Percentiles rank a stretch among this genome's conserved stretches.
Conservation (phyloP, 108 stramenopile species). For the Fistulifera solaris region DNA sequence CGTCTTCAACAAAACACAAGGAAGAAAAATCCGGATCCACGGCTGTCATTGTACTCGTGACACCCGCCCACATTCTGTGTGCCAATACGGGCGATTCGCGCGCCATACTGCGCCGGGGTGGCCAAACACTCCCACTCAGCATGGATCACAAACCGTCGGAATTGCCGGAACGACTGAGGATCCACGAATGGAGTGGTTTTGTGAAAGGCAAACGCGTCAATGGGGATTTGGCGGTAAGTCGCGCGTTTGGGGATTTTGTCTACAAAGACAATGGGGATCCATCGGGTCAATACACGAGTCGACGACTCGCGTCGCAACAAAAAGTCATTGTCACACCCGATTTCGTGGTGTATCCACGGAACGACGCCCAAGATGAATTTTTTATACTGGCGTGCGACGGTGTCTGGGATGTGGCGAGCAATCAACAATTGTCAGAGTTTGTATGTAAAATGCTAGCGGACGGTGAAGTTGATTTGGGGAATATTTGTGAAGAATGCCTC, state of each 20-base stretch:
- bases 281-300: not conserved
- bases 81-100: constrained; percentile 97
- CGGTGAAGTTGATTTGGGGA: constrained; percentile 48
- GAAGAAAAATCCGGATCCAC: constrained; percentile 82
- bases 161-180: constrained; percentile 53
- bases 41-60: constrained; percentile 75
- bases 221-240: constrained; percentile 93
- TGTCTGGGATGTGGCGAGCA: constrained; percentile 90
- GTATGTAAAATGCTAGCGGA: constrained; percentile 39
- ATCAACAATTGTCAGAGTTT: constrained; percentile 65
- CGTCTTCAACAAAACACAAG: constrained; percentile 1
- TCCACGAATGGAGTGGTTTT: constrained; percentile 67
- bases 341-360: constrained; percentile 50
- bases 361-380: constrained; percentile 70
- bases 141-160: constrained; percentile 96
- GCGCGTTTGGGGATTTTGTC: constrained; percentile 89
- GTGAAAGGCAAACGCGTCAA: constrained; percentile 83
- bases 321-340: constrained; percentile 83
- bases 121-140: constrained; percentile 56
- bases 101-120: constrained; percentile 56
- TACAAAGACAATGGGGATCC: constrained; percentile 42
- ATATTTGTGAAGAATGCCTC: constrained; percentile 67
- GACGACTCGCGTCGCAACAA: constrained; percentile 32
- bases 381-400: constrained; percentile 88
- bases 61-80: constrained; percentile 84